A percentile compares a stretch with the other conserved stretches of the same genome.
Conservation (phyloP, 2,329 filamentous ascomycete species). For the Pestalotiopsis sp. region DNA sequence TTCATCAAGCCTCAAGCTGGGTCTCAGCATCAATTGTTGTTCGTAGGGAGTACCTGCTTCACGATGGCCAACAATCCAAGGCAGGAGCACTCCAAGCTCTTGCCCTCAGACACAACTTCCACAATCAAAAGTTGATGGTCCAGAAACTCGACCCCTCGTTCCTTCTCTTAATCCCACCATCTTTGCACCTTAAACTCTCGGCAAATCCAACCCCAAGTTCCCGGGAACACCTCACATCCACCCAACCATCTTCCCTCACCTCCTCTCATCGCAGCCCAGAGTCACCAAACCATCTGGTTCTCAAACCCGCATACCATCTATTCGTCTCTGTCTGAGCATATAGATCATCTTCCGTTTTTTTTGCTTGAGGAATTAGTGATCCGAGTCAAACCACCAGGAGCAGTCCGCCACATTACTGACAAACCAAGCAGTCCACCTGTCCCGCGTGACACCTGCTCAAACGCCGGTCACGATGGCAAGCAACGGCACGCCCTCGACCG, state of each 20-base stretch:
- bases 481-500: slow-evolving; percentile 37
- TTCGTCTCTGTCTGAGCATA: slow-evolving; percentile 30
- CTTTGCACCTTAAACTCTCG: neutral
- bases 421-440: slow-evolving; percentile 5
- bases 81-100: neutral
- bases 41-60: no score
- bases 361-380: slow-evolving; percentile 26
- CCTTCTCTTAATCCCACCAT: neutral
- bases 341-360: slow-evolving; percentile 29
- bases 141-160: neutral
- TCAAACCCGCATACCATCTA: slow-evolving; percentile 28
- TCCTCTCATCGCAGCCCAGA: slow-evolving; percentile 3
- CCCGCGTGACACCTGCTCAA: slow-evolving; percentile 12
- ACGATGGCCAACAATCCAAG: no score
- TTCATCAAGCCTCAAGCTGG: no score
- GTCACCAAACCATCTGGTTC: slow-evolving; percentile 19
- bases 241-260: neutral
- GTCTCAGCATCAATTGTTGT: no score
- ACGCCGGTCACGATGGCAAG: slow-evolving; percentile 39
- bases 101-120: neutral
- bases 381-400: slow-evolving; percentile 14
- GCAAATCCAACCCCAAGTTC: neutral
- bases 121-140: neutral
- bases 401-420: neutral
- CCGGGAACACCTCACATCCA: slow-evolving; percentile 14